A percentile compares a stretch with the other conserved stretches of the same genome.
These are phyloP conservation scores for Diaporthe sp. DNA, from an alignment of 2,329 filamentous ascomycete genomes.

Conservation along the genomic window DNA sequence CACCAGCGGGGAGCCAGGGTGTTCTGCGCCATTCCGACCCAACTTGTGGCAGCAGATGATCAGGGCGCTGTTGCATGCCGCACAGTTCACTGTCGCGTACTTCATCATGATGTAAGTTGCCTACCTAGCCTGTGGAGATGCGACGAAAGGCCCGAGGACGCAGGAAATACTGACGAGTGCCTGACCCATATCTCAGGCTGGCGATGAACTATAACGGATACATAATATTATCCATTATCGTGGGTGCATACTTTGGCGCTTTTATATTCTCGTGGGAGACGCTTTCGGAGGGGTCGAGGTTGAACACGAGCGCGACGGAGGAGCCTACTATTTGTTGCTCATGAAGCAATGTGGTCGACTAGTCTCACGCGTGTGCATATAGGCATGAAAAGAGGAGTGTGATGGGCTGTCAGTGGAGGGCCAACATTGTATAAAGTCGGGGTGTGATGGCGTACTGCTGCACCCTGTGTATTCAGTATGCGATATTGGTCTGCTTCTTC, in stretches of 20 bases:
- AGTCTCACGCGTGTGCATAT: background rate
- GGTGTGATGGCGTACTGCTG: background rate
- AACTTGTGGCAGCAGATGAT: constrained; percentile 75
- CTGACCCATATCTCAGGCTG: constrained; percentile 47
- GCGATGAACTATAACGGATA: constrained; percentile 78
- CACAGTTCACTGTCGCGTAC: constrained; percentile 82
- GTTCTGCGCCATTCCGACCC: constrained; percentile 61
- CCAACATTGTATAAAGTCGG: background rate
- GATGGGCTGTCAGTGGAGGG: background rate
- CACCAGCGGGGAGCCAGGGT: background rate
- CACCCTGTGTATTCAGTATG: background rate
- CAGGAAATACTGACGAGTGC: background rate
- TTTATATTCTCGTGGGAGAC: constrained; percentile 56
- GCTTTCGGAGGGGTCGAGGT: background rate
- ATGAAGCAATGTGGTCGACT: background rate
- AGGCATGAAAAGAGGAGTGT: background rate
- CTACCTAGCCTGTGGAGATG: background rate
- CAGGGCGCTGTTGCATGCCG: constrained; percentile 76
- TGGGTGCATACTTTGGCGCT: constrained; percentile 80
- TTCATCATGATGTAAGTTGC: constrained; percentile 76
- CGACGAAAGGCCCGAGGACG: background rate
- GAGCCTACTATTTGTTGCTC: constrained; percentile 38
- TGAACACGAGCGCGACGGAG: constrained; percentile 24
- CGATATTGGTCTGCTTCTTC: background rate
- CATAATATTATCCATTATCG: constrained; percentile 84